Base-by-base conservation (phyloP, 805 yeast genomes). In the Yarrowia deformans region DNA sequence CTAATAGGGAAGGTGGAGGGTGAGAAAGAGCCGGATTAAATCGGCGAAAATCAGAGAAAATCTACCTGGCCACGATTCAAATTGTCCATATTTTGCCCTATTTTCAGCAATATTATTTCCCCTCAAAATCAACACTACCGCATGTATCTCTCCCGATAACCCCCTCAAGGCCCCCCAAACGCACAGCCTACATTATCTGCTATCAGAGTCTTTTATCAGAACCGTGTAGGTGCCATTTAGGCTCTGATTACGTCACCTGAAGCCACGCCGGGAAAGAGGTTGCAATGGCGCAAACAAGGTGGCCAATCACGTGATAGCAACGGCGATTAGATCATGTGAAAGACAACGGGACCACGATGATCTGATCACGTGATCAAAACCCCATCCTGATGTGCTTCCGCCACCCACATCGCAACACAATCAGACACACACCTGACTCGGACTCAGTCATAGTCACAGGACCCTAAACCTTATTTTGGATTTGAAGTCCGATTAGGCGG, bases 111-210 rank as follows among this genome's bases (percentile, higher is more conserved):
- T n/a, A n/a, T n/a, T n/a, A n/a, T n/a, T n/a, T n/a, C n/a, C n/a
- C n/a, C n/a, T n/a, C n/a, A n/a, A n/a, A n/a, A n/a, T n/a, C n/a
- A n/a, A n/a, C n/a, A n/a, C n/a, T n/a, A n/a, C n/a, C n/a, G n/a
- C n/a, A n/a, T n/a, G n/a, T n/a, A n/a, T n/a, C n/a, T n/a, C n/a
- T n/a, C n/a, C n/a, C 37, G 10, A 34, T 18, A 43, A 45, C 60
- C 45, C 29, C 45, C 60, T n/a, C 45, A 34, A 18, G 39, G 18
- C 58, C 58, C 58, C 58, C n/a, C 55, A 49, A 49, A 54, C 48
- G 63, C 63, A 56, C 63, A 40, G 63, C 63, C 63, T 56, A 56
- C 63, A 56, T 56, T 56, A 56, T 56, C 63, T 56, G 48, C 63
- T 56, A 56, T 56, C 63, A 56, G 32, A 40, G 63, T 56, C 63